A percentile compares a stretch with the other conserved stretches of the same genome.
These are phyloP conservation scores for Sarcomyxa edulis DNA, from an alignment of 768 basidiomycete genomes.

Conservation along the genomic window DNA sequence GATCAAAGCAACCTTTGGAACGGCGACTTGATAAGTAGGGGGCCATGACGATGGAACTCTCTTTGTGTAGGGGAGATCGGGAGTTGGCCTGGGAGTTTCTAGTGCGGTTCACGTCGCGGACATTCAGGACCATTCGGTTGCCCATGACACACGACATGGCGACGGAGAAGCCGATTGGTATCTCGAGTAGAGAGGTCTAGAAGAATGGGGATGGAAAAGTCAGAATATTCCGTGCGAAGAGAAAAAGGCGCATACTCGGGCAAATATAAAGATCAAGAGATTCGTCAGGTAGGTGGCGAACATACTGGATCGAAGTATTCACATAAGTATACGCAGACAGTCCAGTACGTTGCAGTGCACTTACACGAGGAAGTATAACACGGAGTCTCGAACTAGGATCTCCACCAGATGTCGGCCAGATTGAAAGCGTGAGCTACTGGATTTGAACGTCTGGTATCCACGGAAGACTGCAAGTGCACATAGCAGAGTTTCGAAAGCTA, in stretches of 20 bases:
- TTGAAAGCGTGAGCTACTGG: constrained; percentile 28
- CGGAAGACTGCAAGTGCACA: constrained; percentile 46
- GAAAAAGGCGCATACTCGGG: constrained; percentile 21
- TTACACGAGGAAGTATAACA: constrained; percentile 54
- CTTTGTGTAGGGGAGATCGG: background rate
- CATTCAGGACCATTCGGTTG: constrained; percentile 53
- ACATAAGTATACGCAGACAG: no score
- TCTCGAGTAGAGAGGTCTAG: constrained; percentile 38
- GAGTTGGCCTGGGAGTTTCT: background rate
- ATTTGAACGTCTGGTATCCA: constrained; percentile 39
- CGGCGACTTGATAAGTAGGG: background rate
- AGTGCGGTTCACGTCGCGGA: constrained; percentile 32
- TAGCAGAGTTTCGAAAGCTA: constrained; percentile 48
- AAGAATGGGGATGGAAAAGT: background rate
- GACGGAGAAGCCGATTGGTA: constrained; percentile 53
- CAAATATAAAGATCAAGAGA: constrained; percentile 34
- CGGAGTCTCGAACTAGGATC: constrained; percentile 51
- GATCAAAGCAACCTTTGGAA: no score
- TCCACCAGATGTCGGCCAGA: constrained; percentile 39
- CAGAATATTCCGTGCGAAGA: background rate
- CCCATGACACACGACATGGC: constrained; percentile 54
- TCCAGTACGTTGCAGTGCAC: constrained; percentile 13
- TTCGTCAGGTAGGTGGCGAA: constrained; percentile 52
- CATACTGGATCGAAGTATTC: constrained; percentile 29
- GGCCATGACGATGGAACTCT: constrained; percentile 1